phyloP scores from a whole-genome alignment of 306 rosid genomes.

The Arachis hypogaea region DNA sequence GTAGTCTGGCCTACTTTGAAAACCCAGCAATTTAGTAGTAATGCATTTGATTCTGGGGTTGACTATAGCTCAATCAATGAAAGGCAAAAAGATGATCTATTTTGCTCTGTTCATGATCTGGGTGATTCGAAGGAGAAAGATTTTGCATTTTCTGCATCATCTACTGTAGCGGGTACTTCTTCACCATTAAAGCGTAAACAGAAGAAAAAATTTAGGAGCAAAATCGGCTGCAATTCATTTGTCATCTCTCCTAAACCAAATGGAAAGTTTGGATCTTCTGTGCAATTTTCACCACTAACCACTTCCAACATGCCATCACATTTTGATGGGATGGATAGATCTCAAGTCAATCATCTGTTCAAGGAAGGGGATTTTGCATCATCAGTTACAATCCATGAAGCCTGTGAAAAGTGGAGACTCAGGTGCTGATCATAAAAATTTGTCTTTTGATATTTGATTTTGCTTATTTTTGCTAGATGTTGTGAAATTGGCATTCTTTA shows the following conservation, averaged over 20 bases:
- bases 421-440: constrained; percentile 55
- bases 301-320: constrained; percentile 44
- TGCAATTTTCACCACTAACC: constrained; percentile 44
- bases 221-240: constrained; percentile 46
- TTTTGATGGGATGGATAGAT: constrained; percentile 40
- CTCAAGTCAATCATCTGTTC: constrained; percentile 46
- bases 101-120: constrained; percentile 42
- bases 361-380: constrained; percentile 45
- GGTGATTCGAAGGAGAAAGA: constrained; percentile 45
- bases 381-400: constrained; percentile 50
- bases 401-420: constrained; percentile 80
- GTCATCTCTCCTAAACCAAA: constrained; percentile 54
- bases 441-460: constrained; percentile 28
- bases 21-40: constrained; percentile 41
- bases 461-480: constrained; percentile 28
- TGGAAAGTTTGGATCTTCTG: constrained; percentile 52
- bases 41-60: constrained; percentile 39
- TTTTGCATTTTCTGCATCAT: constrained; percentile 67
- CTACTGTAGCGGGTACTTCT: constrained; percentile 46
- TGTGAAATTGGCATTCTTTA: constrained; percentile 30
- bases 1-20: constrained; percentile 46
- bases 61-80: constrained; percentile 46
- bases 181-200: constrained; percentile 48
- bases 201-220: constrained; percentile 65
- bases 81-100: constrained; percentile 42